A percentile compares a stretch with the other conserved stretches of the same genome.
phyloP scores from a whole-genome alignment of 176 grass and related monocot genomes.

The Avena eriantha region DNA sequence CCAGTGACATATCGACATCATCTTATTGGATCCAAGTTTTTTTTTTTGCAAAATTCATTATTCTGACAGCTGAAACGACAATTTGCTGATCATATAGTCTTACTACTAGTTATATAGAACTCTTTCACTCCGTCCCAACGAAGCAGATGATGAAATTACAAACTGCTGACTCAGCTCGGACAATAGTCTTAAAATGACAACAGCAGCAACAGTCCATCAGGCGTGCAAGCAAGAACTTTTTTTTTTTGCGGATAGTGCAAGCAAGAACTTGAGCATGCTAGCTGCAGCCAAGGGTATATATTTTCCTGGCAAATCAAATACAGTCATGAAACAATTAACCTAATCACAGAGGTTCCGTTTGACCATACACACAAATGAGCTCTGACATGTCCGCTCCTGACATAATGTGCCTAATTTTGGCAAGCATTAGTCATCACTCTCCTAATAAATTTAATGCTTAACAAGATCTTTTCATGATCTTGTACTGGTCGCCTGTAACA shows the following conservation, averaged over 20 bases:
- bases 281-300: background rate
- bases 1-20: no score
- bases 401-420: background rate
- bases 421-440: background rate
- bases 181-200: background rate
- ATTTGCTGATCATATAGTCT: no score
- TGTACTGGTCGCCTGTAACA: background rate
- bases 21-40: no score
- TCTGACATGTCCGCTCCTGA: background rate
- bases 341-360: background rate
- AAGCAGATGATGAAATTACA: background rate
- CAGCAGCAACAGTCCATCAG: background rate
- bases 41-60: no score
- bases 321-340: background rate
- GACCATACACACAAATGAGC: background rate
- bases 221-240: slow-evolving; percentile 31
- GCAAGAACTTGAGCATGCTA: background rate
- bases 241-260: slow-evolving; percentile 12
- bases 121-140: no score
- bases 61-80: no score
- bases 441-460: slow-evolving; percentile 37
- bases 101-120: no score
- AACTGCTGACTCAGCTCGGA: background rate
- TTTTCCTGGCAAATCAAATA: slow-evolving; percentile 25
- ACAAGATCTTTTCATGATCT: slow-evolving; percentile 22